Evolutionary conservation across 805 yeast genomes (phyloP), one percentile per base, ranked within the genome.

Genomic region (Metschnikowia lachancei): DNA sequence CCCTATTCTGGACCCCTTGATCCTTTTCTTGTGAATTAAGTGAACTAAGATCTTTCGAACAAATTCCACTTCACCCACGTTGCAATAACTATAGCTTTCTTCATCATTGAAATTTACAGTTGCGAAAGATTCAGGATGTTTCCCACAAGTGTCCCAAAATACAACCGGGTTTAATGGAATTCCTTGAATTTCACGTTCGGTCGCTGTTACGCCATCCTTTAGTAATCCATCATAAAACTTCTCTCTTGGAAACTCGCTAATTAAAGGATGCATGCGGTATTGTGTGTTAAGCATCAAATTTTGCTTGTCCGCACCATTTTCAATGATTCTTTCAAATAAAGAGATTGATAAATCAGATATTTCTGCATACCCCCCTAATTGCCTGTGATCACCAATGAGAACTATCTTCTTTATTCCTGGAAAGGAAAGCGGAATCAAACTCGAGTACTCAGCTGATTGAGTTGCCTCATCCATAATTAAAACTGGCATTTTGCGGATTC

Each of bases 221-320:
- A 91, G 76, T 36, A 85, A 76, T 20, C 97, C 97, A 56, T 91
- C 96, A 63, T 91, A 91, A 59, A 89, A 91, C 85, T 85, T 83
- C 61, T 88, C 87, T 56, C 90, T 82, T 20, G 97, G 85, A 62
- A 89, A 91, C 58, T 88, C 96, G 54, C 91, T 80, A 42, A 91
- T 66, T 51, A 81, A 74, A 8, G 97, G 97, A 60, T 91, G 85
- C 97, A 91, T 91, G 68, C 98, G 83, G 66, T 91, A 91, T 65
- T 91, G 98, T 26, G 89, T 96, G 56, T 88, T 94, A 43, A 91
- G 74, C 49, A 89, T 75, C n/a, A n/a, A n/a, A n/a, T n/a, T n/a
- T n/a, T n/a, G n/a, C n/a, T n/a, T n/a, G n/a, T n/a, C n/a, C n/a
- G n/a, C 32, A n/a, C 33, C 33, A 17, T 41, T 41, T 11, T 82